These are phyloP conservation scores for Globisporangium barbulae DNA, from an alignment of 352 stramenopile species.

Conservation along the genomic window DNA sequence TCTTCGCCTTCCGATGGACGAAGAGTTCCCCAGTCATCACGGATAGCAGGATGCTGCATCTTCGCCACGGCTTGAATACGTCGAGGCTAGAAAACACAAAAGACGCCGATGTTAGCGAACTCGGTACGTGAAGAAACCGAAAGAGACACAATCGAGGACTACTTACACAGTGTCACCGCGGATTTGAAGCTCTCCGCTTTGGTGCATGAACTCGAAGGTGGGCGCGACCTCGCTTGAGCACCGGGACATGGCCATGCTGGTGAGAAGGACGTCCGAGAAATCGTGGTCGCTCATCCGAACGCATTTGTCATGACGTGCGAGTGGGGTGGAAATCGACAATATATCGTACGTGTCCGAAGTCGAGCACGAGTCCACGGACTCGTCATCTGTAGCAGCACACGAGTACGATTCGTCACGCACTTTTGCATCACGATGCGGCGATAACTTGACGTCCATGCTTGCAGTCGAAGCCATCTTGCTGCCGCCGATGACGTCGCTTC, in stretches of 20 bases:
- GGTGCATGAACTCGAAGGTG: slow-evolving; percentile 21
- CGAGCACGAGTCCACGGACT: slow-evolving; percentile 14
- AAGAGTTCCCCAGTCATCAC: slow-evolving; percentile 25
- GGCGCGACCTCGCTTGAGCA: slow-evolving; percentile 17
- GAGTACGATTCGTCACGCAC: slow-evolving; percentile 6
- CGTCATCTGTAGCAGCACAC: slow-evolving; percentile 6
- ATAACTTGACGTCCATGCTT: slow-evolving; percentile 4
- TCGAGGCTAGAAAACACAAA: slow-evolving; percentile 13
- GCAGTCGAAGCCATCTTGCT: neutral
- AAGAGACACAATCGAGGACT: no score
- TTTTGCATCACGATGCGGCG: neutral
- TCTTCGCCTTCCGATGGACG: slow-evolving; percentile 24
- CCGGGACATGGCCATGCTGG: slow-evolving; percentile 26
- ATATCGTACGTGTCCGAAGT: slow-evolving; percentile 14
- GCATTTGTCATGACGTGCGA: neutral
- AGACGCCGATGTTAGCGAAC: neutral
- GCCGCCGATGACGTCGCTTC: neutral
- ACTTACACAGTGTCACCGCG: slow-evolving; percentile 23
- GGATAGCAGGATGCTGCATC: slow-evolving; percentile 25
- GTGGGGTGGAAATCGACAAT: neutral
- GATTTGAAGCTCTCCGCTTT: slow-evolving; percentile 23
- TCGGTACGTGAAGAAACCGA: neutral
- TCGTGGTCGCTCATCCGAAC: neutral
- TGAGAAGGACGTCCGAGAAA: slow-evolving; percentile 11
- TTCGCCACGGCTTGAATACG: slow-evolving; percentile 25